Evolutionary conservation across 2,329 filamentous ascomycete genomes (phyloP).

Genomic region (Colletotrichum sp.): DNA sequence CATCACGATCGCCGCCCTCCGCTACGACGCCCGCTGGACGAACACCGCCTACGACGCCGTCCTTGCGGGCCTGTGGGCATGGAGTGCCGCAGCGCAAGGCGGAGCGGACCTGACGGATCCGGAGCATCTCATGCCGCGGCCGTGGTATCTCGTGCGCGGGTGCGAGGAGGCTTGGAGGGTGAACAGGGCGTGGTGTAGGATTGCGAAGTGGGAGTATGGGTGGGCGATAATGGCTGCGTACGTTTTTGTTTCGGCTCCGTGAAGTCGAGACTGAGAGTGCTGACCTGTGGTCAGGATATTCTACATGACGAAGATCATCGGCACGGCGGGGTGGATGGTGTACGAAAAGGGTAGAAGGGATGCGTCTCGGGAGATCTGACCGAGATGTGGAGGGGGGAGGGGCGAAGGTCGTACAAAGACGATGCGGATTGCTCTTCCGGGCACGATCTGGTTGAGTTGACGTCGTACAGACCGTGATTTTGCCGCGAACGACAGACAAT

Average conservation of each 20-base stretch:
- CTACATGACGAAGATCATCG: neutral
- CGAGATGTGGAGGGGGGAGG: neutral
- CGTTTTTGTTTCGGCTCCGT: neutral
- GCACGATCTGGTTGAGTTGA: neutral
- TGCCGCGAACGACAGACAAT: neutral
- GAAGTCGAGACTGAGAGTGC: neutral
- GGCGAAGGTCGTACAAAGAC: neutral
- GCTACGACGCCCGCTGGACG: constrained; percentile 20
- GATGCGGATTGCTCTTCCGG: neutral
- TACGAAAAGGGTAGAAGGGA: neutral
- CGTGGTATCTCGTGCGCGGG: constrained; percentile 29
- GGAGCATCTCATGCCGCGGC: constrained; percentile 25
- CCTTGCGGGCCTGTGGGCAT: constrained; percentile 30
- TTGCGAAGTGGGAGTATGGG: neutral
- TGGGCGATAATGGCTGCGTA: neutral
- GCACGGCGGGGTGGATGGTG: neutral
- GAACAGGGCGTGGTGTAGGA: neutral
- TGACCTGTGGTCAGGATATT: neutral
- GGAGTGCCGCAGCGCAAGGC: constrained; percentile 23
- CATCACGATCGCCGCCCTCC: constrained; percentile 24
- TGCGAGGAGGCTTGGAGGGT: constrained; percentile 16
- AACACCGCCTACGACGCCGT: constrained; percentile 32
- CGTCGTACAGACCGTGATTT: neutral
- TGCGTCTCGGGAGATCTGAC: neutral
- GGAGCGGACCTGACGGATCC: constrained; percentile 29